These are phyloP conservation scores for Berkeleyomyces basicola DNA, from an alignment of 2,329 filamentous ascomycete genomes.

Conservation along the genomic window DNA sequence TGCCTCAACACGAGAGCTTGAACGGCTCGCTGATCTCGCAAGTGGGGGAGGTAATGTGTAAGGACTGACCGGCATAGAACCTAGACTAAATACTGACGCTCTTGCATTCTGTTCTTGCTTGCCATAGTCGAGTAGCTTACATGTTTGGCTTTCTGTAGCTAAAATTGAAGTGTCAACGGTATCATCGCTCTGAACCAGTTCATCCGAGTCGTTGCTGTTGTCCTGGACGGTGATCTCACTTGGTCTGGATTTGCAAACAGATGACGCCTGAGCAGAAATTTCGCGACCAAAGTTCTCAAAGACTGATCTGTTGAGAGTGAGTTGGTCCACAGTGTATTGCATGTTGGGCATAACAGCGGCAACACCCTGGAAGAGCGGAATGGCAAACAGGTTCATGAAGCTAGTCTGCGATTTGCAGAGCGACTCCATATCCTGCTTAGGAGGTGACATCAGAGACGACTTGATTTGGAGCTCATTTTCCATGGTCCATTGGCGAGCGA, in stretches of 20 bases:
- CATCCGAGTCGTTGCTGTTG: background rate
- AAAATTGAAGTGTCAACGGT: background rate
- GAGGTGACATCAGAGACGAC: conserved; percentile 71
- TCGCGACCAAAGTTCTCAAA: conserved; percentile 16
- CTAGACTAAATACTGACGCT: background rate
- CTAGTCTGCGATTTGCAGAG: conserved; percentile 77
- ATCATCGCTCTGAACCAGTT: background rate
- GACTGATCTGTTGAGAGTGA: conserved; percentile 16
- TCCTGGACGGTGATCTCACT: background rate
- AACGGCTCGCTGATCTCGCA: background rate
- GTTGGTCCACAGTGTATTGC: conserved; percentile 67
- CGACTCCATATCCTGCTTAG: conserved; percentile 68
- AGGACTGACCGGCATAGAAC: conserved; percentile 7
- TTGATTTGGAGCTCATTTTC: conserved; percentile 75
- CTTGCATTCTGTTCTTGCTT: background rate
- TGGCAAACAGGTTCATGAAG: conserved; percentile 93
- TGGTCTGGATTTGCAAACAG: background rate
- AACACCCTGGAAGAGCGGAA: conserved; percentile 78
- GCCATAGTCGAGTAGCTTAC: background rate
- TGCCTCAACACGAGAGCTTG: background rate
- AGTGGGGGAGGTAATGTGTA: background rate
- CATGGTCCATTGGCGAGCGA: conserved; percentile 83
- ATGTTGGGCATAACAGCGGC: conserved; percentile 74
- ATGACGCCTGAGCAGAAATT: background rate
- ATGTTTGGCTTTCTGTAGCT: background rate